Conservation (phyloP, 805 yeast genomes). For the Suhomyces tanzawaensis region DNA sequence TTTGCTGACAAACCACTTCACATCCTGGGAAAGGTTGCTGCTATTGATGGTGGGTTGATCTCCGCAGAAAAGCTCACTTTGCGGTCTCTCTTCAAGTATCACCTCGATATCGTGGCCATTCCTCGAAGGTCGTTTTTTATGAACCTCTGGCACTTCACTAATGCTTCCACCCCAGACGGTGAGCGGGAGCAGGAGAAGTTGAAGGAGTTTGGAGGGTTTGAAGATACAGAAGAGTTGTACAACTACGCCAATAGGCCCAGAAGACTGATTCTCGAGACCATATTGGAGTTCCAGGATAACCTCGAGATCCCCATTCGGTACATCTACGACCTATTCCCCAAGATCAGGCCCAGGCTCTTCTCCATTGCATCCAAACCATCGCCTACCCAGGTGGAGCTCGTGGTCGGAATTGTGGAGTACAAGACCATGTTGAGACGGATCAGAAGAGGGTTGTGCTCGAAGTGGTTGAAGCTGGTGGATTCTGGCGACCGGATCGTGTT, state of each 20-base stretch:
- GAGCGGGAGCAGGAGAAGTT: constrained; percentile 74
- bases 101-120: constrained; percentile 76
- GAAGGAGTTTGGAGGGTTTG: constrained; percentile 66
- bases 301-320: constrained; percentile 73
- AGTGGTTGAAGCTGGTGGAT: constrained; percentile 58
- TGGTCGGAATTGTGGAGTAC: constrained; percentile 84
- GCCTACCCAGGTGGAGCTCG: constrained; percentile 51
- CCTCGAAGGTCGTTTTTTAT: constrained; percentile 84
- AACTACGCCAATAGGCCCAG: constrained; percentile 94
- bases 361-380: constrained; percentile 72
- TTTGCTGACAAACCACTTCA: constrained; percentile 60
- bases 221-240: constrained; percentile 77
- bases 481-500: constrained; percentile 52
- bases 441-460: constrained; percentile 80
- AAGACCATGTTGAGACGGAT: constrained; percentile 73
- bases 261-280: constrained; percentile 78
- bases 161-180: constrained; percentile 49
- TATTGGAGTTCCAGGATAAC: constrained; percentile 73
- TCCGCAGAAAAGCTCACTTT: constrained; percentile 53
- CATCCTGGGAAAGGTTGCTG: constrained; percentile 35
- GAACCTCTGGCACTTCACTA: constrained; percentile 64
- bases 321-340: constrained; percentile 74
- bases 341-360: constrained; percentile 75
- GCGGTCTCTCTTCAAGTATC: constrained; percentile 69
- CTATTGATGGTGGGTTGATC: constrained; percentile 60